Evolutionary conservation across 495 filamentous ascomycete species (phyloP).

Genomic region (Penicillium cataractarum): DNA sequence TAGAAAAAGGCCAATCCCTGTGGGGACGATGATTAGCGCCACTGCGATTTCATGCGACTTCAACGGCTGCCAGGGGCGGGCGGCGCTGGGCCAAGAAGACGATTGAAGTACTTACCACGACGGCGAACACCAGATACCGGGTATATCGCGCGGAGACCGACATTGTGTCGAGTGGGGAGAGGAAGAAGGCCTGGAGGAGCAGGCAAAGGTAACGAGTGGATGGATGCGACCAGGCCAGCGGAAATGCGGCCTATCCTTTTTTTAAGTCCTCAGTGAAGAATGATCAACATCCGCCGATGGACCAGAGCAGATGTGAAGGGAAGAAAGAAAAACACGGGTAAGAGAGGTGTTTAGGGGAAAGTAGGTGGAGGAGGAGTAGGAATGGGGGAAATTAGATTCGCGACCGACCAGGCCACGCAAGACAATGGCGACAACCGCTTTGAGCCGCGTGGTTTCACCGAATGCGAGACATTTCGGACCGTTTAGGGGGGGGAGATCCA

Average conservation of each 20-base stretch:
- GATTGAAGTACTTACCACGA: constrained; percentile 66
- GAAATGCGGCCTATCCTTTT: constrained; percentile 13
- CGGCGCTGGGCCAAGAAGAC: background rate
- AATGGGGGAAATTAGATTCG: constrained; percentile 2
- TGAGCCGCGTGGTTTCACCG: constrained; percentile 32
- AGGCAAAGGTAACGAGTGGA: constrained; percentile 14
- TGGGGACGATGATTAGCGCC: background rate
- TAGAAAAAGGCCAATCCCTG: constrained; percentile 77
- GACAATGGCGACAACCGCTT: constrained; percentile 31
- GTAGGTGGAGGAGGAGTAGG: background rate
- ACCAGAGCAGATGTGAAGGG: constrained; percentile 1
- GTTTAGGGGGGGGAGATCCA: constrained; percentile 8
- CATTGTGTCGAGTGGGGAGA: constrained; percentile 53
- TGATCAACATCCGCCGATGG: constrained; percentile 12
- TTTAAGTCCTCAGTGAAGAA: background rate
- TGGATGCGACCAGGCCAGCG: constrained; percentile 13
- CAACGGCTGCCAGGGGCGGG: background rate
- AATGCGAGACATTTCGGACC: constrained; percentile 20
- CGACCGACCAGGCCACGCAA: constrained; percentile 29
- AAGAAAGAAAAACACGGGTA: background rate
- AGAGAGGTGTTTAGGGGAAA: background rate
- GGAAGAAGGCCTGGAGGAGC: constrained; percentile 9
- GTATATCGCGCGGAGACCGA: constrained; percentile 69
- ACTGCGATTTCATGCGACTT: background rate
- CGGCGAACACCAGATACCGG: constrained; percentile 87